Evolutionary conservation across 2,329 filamentous ascomycete genomes (phyloP).

Genomic region (Phaeophleospora eucalypticola): DNA sequence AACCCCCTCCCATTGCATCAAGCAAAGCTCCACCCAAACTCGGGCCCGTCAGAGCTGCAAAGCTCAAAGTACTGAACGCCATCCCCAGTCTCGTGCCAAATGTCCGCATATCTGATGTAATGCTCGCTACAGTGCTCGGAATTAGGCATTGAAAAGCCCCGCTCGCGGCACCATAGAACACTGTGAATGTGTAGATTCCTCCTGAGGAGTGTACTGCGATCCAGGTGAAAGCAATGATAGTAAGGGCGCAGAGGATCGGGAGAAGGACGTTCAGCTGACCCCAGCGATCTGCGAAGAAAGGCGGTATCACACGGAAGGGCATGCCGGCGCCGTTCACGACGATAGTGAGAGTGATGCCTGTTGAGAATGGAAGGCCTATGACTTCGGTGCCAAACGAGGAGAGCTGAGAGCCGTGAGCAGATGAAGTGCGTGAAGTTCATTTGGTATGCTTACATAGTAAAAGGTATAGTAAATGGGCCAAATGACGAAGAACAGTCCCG

Average conservation of each 20-base stretch:
- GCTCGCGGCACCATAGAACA: constrained; percentile 44
- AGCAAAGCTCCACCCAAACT: constrained; percentile 47
- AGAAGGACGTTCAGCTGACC: constrained; percentile 56
- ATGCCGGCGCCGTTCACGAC: constrained; percentile 58
- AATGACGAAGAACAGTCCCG: constrained; percentile 31
- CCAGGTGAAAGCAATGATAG: constrained; percentile 55
- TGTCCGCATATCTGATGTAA: constrained; percentile 45
- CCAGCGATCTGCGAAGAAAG: constrained; percentile 52
- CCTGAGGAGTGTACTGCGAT: constrained; percentile 42
- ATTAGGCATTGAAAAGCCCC: constrained; percentile 46
- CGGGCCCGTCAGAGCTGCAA: constrained; percentile 45
- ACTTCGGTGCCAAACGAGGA: constrained; percentile 35
- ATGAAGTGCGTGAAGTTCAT: neutral
- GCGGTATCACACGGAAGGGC: constrained; percentile 49
- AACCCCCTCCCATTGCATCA: constrained; percentile 37
- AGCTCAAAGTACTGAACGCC: constrained; percentile 43
- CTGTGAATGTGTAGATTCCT: constrained; percentile 42
- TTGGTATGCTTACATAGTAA: constrained; percentile 39
- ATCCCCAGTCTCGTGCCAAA: constrained; percentile 47
- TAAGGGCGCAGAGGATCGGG: constrained; percentile 44
- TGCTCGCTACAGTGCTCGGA: constrained; percentile 39
- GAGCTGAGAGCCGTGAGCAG: constrained; percentile 16
- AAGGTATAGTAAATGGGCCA: constrained; percentile 41
- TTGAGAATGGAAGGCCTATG: constrained; percentile 42
- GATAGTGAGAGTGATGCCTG: constrained; percentile 53